Percentiles rank a stretch among this genome's conserved stretches.
Conservation (phyloP, 2,329 filamentous ascomycete species). For the Penicillium crustosum region DNA sequence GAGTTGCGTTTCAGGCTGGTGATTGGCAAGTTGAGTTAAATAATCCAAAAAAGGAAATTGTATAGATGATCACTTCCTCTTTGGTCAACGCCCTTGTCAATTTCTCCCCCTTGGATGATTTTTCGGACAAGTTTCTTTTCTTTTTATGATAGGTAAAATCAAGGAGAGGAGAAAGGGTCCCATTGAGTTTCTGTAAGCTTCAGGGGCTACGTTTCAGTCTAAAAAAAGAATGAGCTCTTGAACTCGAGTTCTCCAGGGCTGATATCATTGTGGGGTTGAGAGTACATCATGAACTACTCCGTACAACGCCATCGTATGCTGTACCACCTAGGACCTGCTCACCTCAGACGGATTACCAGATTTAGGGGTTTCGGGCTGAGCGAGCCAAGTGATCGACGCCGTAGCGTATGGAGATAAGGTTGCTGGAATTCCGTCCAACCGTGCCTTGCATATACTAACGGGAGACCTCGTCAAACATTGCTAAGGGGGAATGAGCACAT, state of each 20-base stretch:
- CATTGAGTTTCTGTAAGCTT: neutral
- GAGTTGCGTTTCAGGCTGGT: constrained; percentile 17
- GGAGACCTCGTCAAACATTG: constrained; percentile 21
- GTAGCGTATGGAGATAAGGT: constrained; percentile 22
- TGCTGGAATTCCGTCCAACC: constrained; percentile 19
- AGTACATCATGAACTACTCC: neutral
- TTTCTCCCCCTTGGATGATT: constrained; percentile 16
- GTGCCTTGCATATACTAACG: constrained; percentile 25
- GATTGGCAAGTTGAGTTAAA: constrained; percentile 8
- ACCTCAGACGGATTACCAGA: constrained; percentile 7
- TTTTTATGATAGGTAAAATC: constrained; percentile 18
- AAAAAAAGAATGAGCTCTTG: neutral
- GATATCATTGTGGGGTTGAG: constrained; percentile 1
- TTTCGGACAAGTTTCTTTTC: constrained; percentile 3
- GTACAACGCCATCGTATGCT: neutral
- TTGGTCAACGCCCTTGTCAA: constrained; percentile 8
- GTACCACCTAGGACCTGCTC: neutral
- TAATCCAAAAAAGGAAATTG: constrained; percentile 13
- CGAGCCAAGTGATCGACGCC: constrained; percentile 14
- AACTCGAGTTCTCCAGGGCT: neutral
- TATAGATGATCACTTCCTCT: constrained; percentile 20
- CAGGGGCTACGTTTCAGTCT: constrained; percentile 1
- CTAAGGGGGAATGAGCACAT: constrained; percentile 14
- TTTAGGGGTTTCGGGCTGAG: neutral
- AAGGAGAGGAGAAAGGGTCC: neutral